A percentile compares a stretch with the other conserved stretches of the same genome.
phyloP scores from a whole-genome alignment of 1,284 basidiomycete species.

The Amylostereum areolatum region DNA sequence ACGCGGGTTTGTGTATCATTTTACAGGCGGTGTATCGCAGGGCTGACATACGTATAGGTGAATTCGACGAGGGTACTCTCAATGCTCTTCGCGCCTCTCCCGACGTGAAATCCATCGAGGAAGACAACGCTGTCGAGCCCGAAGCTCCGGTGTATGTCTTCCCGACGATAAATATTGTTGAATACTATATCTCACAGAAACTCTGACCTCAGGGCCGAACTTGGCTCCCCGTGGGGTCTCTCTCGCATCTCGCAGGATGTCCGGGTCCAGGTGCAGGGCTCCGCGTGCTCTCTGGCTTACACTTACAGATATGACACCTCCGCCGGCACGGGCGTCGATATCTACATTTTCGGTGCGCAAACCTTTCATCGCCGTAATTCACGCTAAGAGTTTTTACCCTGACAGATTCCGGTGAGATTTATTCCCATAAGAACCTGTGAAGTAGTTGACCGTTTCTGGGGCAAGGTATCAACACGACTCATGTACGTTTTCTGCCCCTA shows the following conservation, averaged over 20 bases:
- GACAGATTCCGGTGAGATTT: no score
- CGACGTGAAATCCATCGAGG: conserved; percentile 59
- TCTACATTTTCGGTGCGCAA: conserved; percentile 26
- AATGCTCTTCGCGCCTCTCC: conserved; percentile 55
- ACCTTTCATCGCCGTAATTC: no score
- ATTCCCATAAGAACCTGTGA: no score
- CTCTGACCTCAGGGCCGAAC: no score
- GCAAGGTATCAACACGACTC: not conserved
- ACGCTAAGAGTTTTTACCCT: no score
- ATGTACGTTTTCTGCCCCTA: conserved; percentile 19
- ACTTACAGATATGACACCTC: conserved; percentile 25
- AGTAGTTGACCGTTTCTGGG: no score
- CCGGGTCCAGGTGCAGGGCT: conserved; percentile 7
- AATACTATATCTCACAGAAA: no score
- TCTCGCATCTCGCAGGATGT: conserved; percentile 20
- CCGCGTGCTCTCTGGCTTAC: conserved; percentile 13
- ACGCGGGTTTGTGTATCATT: conserved; percentile 44
- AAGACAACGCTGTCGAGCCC: no score
- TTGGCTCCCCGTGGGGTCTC: conserved; percentile 30
- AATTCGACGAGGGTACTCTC: conserved; percentile 49
- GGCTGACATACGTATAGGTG: conserved; percentile 14
- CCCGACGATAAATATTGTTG: no score
- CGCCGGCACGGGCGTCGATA: conserved; percentile 29
- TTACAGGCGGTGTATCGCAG: conserved; percentile 1
- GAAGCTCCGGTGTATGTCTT: no score